phyloP scores from a whole-genome alignment of 495 filamentous ascomycete species.

The Penicillium crystallinum region DNA sequence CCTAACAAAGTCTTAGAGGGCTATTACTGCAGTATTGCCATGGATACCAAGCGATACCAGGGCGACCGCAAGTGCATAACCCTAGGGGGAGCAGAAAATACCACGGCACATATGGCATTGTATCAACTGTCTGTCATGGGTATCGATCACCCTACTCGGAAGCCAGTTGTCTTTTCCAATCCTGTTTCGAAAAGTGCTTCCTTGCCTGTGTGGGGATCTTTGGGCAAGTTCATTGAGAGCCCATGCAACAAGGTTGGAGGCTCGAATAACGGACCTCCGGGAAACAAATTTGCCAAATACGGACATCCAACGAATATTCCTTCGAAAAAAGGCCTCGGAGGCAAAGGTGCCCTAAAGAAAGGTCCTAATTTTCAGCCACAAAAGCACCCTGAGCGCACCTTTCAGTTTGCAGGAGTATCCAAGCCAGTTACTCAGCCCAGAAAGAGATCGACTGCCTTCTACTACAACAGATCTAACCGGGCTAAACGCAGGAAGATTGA shows the following conservation, averaged over 20 bases:
- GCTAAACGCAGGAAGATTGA: not conserved
- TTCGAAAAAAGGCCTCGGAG: not conserved
- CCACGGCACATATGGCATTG: slow-evolving; percentile 26
- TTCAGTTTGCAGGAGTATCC: not conserved
- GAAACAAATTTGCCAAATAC: not conserved
- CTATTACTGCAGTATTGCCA: slow-evolving; percentile 23
- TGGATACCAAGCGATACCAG: slow-evolving; percentile 9
- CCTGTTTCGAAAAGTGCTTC: not conserved
- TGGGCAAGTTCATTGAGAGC: not conserved
- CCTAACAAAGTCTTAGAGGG: slow-evolving; percentile 8
- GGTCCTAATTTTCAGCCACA: not conserved
- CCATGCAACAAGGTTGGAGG: not conserved
- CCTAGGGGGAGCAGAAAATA: slow-evolving; percentile 18
- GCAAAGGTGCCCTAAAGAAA: not conserved
- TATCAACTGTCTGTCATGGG: slow-evolving; percentile 18
- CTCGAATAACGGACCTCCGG: not conserved
- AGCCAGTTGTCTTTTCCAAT: not conserved
- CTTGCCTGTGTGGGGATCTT: not conserved
- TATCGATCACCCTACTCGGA: not conserved
- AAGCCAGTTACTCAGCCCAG: not conserved
- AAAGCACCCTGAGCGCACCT: not conserved
- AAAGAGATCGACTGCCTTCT: not conserved
- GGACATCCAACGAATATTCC: not conserved
- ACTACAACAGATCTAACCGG: not conserved
- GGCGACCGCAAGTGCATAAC: slow-evolving; percentile 11